Percentiles rank a stretch among this genome's conserved stretches.
These are phyloP conservation scores for Sporobolomyces phaffii DNA, from an alignment of 768 basidiomycete species.

Conservation along the genomic window DNA sequence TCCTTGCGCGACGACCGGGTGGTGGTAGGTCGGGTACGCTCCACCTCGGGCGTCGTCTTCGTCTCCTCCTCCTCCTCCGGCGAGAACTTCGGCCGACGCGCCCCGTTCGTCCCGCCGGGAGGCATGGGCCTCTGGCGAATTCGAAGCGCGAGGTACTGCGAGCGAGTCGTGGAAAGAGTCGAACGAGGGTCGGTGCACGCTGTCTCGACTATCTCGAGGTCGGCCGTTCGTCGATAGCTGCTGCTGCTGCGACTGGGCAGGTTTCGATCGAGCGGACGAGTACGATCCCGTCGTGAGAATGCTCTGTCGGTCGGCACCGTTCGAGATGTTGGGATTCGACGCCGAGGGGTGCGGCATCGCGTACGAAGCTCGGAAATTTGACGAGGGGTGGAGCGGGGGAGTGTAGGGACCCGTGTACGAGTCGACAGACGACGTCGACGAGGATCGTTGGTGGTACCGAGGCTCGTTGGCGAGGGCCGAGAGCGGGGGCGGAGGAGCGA, in stretches of 20 bases:
- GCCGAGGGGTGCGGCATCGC: slow-evolving; percentile 1
- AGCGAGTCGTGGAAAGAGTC: slow-evolving; percentile 17
- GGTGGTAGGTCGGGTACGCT: background rate
- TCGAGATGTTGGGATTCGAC: background rate
- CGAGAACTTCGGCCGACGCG: slow-evolving; percentile 21
- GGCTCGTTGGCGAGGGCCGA: slow-evolving; percentile 66
- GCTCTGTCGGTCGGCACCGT: slow-evolving; percentile 25
- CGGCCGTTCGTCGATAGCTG: background rate
- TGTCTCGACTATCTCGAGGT: slow-evolving; percentile 6
- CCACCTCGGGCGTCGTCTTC: background rate
- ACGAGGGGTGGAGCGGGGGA: slow-evolving; percentile 10
- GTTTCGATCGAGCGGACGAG: slow-evolving; percentile 14
- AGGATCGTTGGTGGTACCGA: slow-evolving; percentile 37
- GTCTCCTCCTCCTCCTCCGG: background rate
- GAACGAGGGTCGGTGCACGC: slow-evolving; percentile 12
- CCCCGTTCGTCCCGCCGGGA: slow-evolving; percentile 1
- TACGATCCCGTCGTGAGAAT: slow-evolving; percentile 23
- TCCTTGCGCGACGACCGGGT: too few species aligned
- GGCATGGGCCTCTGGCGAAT: background rate
- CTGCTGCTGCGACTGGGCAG: background rate
- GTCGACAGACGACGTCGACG: slow-evolving; percentile 31
- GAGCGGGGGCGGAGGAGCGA: slow-evolving; percentile 84
- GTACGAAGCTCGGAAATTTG: slow-evolving; percentile 20
- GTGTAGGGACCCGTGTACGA: slow-evolving; percentile 27
- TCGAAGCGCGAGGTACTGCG: background rate